Evolutionary conservation across 2,329 filamentous ascomycete genomes (phyloP).

Genomic region (Davidsoniella australis): DNA sequence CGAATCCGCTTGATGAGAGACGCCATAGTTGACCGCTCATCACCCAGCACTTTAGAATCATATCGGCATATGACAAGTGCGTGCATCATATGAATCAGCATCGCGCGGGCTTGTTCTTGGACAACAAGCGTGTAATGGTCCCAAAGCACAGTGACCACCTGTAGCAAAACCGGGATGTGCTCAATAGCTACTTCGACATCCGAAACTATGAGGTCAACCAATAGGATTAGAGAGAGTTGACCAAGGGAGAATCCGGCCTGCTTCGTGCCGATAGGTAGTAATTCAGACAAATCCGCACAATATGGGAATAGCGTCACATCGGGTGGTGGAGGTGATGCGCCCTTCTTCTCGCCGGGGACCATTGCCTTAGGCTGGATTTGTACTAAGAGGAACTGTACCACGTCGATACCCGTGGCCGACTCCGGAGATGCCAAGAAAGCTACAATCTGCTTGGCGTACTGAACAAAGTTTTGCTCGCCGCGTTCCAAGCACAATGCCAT

Average conservation of each 20-base stretch:
- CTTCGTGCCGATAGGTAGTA: slow-evolving; percentile 76
- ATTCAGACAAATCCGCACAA: slow-evolving; percentile 65
- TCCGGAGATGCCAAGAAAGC: slow-evolving; percentile 66
- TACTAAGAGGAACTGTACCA: slow-evolving; percentile 82
- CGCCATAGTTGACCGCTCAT: slow-evolving; percentile 63
- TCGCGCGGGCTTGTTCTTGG: slow-evolving; percentile 90
- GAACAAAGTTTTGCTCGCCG: slow-evolving; percentile 93
- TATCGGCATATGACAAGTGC: slow-evolving; percentile 73
- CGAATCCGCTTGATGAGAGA: slow-evolving; percentile 76
- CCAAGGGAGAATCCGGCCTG: slow-evolving; percentile 83
- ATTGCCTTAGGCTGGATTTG: slow-evolving; percentile 93
- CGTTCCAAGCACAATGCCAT: slow-evolving; percentile 85
- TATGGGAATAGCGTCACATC: slow-evolving; percentile 69
- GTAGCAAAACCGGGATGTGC: slow-evolving; percentile 68
- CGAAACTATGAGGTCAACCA: slow-evolving; percentile 92
- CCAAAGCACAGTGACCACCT: slow-evolving; percentile 88
- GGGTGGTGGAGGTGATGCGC: slow-evolving; percentile 48
- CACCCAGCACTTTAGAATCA: slow-evolving; percentile 27
- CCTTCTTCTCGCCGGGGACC: slow-evolving; percentile 74
- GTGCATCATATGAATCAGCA: slow-evolving; percentile 94
- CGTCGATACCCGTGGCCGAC: slow-evolving; percentile 39
- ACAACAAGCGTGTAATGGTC: slow-evolving; percentile 92
- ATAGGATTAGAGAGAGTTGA: slow-evolving; percentile 77
- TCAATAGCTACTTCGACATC: slow-evolving; percentile 66
- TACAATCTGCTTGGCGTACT: slow-evolving; percentile 94